Percentiles rank a stretch among this genome's conserved stretches.
These are phyloP conservation scores for Penicillium maclennaniae DNA, from an alignment of 495 filamentous ascomycete species.

Conservation along the genomic window DNA sequence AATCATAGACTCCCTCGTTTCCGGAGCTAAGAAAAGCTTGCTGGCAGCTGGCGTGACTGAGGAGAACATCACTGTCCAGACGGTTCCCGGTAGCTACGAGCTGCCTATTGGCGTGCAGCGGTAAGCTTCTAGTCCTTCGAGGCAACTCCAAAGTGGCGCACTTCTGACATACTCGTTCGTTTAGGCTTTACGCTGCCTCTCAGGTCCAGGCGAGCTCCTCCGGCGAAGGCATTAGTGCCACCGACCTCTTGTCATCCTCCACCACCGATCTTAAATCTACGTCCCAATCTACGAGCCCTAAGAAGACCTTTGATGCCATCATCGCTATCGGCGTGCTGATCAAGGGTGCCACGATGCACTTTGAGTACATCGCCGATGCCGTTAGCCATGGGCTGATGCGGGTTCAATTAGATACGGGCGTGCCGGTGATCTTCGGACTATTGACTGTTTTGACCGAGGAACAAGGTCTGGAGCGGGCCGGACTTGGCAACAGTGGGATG, in stretches of 20 bases:
- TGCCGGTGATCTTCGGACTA: slow-evolving; percentile 89
- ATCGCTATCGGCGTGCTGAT: slow-evolving; percentile 95
- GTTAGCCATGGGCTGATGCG: slow-evolving; percentile 91
- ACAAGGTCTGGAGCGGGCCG: slow-evolving; percentile 83
- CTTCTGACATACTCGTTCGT: background rate
- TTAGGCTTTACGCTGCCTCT: slow-evolving; percentile 78
- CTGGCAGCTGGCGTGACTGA: slow-evolving; percentile 71
- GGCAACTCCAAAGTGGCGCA: background rate
- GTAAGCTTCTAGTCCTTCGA: slow-evolving; percentile 38
- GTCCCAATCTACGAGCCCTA: slow-evolving; percentile 26
- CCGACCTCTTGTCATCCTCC: slow-evolving; percentile 72
- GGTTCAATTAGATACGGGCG: slow-evolving; percentile 79
- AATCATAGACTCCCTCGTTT: slow-evolving; percentile 74
- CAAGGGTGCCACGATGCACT: slow-evolving; percentile 98
- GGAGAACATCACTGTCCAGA: slow-evolving; percentile 82
- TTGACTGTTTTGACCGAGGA: slow-evolving; percentile 86
- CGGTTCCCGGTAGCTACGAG: slow-evolving; percentile 92
- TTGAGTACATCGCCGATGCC: slow-evolving; percentile 94
- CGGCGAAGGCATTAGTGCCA: slow-evolving; percentile 58
- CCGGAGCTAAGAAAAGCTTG: slow-evolving; percentile 63
- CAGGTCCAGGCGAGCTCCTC: slow-evolving; percentile 72
- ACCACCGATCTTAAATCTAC: slow-evolving; percentile 55
- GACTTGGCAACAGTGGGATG: slow-evolving; percentile 52
- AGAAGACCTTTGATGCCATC: slow-evolving; percentile 79
- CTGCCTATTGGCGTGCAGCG: slow-evolving; percentile 81